Percentiles rank a stretch among this genome's conserved stretches.
phyloP scores from a whole-genome alignment of 176 grass and related monocot species.

The Alloteropsis semialata region DNA sequence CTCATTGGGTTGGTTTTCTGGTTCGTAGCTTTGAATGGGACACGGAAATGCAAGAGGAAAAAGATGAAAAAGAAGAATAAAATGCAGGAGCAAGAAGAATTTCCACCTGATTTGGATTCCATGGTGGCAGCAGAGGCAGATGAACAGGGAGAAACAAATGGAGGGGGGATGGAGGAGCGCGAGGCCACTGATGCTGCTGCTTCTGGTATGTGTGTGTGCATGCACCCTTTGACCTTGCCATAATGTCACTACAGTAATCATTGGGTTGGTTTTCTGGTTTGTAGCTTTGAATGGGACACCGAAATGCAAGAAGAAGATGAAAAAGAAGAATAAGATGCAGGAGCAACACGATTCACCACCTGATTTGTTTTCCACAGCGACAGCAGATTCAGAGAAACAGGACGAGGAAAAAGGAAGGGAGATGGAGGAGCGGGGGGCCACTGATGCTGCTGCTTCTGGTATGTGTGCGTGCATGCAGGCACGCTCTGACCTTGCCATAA shows the following conservation, averaged over 20 bases:
- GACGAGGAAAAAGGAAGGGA: not conserved
- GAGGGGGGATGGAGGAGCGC: not conserved
- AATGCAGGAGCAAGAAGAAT: not conserved
- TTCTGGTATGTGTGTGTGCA: not conserved
- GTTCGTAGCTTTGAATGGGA: not conserved
- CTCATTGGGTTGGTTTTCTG: not conserved
- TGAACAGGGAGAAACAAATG: not conserved
- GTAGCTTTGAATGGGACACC: not conserved
- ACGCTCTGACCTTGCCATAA: not conserved
- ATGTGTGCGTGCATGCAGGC: not conserved
- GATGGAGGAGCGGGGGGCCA: not conserved
- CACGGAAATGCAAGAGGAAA: not conserved
- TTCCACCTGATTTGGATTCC: not conserved
- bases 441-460: not conserved
- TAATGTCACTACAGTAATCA: no score
- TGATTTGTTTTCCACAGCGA: not conserved
- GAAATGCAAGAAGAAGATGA: not conserved
- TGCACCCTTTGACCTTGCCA: not conserved
- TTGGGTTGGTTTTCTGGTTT: not conserved
- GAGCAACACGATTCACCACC: not conserved
- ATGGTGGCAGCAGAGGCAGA: not conserved
- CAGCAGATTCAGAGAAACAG: not conserved
- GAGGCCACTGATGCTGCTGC: not conserved
- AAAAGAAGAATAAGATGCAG: not conserved
- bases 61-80: slow-evolving; percentile 2